These are phyloP conservation scores for Pleurotus cornucopiae DNA, from an alignment of 768 basidiomycete genomes.

Conservation along the genomic window DNA sequence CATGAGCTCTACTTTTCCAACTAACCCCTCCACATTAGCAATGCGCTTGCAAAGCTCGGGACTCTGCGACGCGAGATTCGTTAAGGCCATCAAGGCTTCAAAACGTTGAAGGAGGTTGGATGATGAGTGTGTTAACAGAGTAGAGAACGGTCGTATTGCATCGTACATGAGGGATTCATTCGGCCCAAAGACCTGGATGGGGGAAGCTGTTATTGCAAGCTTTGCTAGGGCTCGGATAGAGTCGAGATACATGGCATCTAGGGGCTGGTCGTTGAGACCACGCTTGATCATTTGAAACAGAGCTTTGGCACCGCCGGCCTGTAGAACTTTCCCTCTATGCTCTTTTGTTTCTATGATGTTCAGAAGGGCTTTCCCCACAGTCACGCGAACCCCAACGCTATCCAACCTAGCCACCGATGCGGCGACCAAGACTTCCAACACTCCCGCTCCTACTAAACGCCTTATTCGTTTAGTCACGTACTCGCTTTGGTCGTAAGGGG, in stretches of 20 bases:
- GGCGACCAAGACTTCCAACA: constrained; percentile 55
- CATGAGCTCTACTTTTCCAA: constrained; percentile 66
- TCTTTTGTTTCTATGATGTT: constrained; percentile 74
- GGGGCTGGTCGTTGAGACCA: constrained; percentile 27
- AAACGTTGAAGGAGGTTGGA: constrained; percentile 81
- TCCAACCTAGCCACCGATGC: constrained; percentile 50
- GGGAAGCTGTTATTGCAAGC: constrained; percentile 88
- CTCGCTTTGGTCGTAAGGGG: constrained; percentile 58
- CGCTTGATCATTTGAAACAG: constrained; percentile 54
- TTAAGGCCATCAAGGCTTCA: constrained; percentile 93
- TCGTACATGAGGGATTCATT: constrained; percentile 73
- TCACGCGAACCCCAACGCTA: constrained; percentile 57
- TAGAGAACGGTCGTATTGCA: constrained; percentile 75
- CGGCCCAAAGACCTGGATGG: constrained; percentile 87
- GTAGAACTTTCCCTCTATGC: constrained; percentile 72
- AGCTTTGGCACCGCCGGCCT: constrained; percentile 74
- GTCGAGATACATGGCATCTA: constrained; percentile 46
- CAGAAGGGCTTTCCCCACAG: constrained; percentile 59
- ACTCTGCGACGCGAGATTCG: constrained; percentile 84
- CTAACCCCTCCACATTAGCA: constrained; percentile 52
- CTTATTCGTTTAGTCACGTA: constrained; percentile 61
- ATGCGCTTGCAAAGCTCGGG: constrained; percentile 64
- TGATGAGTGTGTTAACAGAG: constrained; percentile 64
- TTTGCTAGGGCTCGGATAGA: constrained; percentile 90
- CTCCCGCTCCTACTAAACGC: constrained; percentile 56